These are phyloP conservation scores for Emergomyces pasteurianus DNA, from an alignment of 2,329 filamentous ascomycete genomes.

Conservation along the genomic window DNA sequence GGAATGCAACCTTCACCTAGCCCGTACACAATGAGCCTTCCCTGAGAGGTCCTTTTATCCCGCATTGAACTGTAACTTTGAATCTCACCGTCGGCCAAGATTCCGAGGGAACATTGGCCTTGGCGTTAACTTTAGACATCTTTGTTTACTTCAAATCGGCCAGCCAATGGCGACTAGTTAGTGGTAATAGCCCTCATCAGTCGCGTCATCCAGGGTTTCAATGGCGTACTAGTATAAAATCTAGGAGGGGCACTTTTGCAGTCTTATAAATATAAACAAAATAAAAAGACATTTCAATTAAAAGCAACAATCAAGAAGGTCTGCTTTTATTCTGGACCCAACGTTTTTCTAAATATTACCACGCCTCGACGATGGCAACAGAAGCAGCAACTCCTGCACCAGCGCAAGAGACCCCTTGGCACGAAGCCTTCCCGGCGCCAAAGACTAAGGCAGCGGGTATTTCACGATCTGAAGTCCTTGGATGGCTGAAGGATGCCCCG, in stretches of 20 bases:
- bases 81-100: not conserved
- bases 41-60: not conserved
- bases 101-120: too few relatives aligned
- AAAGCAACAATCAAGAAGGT: not conserved
- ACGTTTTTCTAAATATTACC: not conserved
- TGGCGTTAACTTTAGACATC: too few relatives aligned
- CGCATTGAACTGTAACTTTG: not conserved
- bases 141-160: not conserved
- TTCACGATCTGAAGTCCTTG: slow-evolving; percentile 25
- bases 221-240: too few relatives aligned
- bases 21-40: not conserved
- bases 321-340: not conserved
- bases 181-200: not conserved
- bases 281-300: too few relatives aligned
- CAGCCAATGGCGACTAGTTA: not conserved
- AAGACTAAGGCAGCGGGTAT: slow-evolving; percentile 18
- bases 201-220: not conserved
- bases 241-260: too few relatives aligned
- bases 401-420: slow-evolving; percentile 24
- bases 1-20: too few relatives aligned
- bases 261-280: too few relatives aligned
- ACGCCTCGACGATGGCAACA: not conserved
- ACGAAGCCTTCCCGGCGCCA: slow-evolving; percentile 30
- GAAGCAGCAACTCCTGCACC: not conserved
- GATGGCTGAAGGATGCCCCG: slow-evolving; percentile 23